A percentile compares a stretch with the other conserved stretches of the same genome.
phyloP scores from a whole-genome alignment of 2,329 filamentous ascomycete genomes.

The Epichloe brachyelytri region DNA sequence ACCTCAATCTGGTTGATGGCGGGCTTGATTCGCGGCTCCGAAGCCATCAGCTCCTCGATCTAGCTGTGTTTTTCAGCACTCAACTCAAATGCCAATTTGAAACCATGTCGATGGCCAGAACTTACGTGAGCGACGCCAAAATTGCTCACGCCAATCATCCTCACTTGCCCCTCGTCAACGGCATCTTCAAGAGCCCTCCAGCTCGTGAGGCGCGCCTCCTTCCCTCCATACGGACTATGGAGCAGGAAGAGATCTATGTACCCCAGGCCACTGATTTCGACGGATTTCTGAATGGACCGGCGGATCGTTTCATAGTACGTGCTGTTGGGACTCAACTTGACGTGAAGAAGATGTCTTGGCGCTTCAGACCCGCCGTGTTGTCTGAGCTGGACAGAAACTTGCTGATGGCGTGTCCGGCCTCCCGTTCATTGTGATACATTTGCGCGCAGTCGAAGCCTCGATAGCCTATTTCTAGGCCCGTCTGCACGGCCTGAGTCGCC shows the following conservation, averaged over 20 bases:
- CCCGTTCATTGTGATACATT: constrained; percentile 55
- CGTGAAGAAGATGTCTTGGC: constrained; percentile 67
- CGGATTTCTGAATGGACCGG: constrained; percentile 49
- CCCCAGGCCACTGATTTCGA: constrained; percentile 52
- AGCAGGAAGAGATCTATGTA: constrained; percentile 73
- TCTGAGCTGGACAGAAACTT: constrained; percentile 37
- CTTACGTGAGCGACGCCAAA: too few relatives aligned
- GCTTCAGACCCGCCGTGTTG: constrained; percentile 38
- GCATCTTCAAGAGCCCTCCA: too few relatives aligned
- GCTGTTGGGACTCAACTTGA: constrained; percentile 57
- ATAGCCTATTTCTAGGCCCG: constrained; percentile 41
- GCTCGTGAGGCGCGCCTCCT: constrained; percentile 16
- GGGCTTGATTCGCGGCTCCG: constrained; percentile 28
- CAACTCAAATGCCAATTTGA: too few relatives aligned
- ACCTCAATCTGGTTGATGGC: constrained; percentile 73
- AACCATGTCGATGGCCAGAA: too few relatives aligned
- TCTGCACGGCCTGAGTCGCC: constrained; percentile 42
- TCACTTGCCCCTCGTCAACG: too few relatives aligned
- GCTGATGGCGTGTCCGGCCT: constrained; percentile 53
- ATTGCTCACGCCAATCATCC: too few relatives aligned
- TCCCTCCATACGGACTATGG: constrained; percentile 68
- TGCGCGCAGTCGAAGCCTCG: constrained; percentile 40
- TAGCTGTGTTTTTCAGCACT: too few relatives aligned
- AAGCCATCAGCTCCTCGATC: too few relatives aligned
- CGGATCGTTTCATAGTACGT: constrained; percentile 55